Evolutionary conservation across 768 basidiomycete species (phyloP).

Genomic region (Rhodotorula graminis): DNA sequence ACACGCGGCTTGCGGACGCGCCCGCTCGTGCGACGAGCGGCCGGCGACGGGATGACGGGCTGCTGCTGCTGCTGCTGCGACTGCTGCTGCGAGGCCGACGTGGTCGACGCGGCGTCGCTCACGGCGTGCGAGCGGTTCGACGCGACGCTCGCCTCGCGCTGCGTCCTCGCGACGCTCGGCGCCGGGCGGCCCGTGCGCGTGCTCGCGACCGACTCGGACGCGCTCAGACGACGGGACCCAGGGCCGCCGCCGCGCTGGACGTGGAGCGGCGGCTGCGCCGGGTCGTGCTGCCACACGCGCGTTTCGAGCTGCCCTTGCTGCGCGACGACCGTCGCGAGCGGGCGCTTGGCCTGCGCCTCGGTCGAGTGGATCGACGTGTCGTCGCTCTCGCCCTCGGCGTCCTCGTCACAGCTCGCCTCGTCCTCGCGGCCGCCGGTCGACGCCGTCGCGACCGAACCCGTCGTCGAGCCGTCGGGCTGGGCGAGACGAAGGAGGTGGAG

Average conservation of each 20-base stretch:
- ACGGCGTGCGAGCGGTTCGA: conserved; percentile 14
- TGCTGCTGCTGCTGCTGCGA: neutral
- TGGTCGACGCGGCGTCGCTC: conserved; percentile 15
- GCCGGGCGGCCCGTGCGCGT: conserved; percentile 9
- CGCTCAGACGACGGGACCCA: conserved; percentile 11
- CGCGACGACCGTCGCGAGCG: neutral
- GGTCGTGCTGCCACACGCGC: conserved; percentile 24
- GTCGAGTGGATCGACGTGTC: conserved; percentile 35
- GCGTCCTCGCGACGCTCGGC: conserved; percentile 5
- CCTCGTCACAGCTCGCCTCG: conserved; percentile 23
- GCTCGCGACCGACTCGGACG: conserved; percentile 19
- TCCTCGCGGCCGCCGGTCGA: conserved; percentile 26
- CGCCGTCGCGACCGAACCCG: conserved; percentile 21
- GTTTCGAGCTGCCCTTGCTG: conserved; percentile 19
- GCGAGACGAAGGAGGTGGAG: conserved; percentile 37
- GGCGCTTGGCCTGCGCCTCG: conserved; percentile 13
- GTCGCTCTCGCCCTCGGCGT: conserved; percentile 38
- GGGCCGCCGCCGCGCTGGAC: conserved; percentile 30
- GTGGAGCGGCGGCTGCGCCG: conserved; percentile 20
- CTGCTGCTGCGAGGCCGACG: neutral
- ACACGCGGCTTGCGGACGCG: conserved; percentile 18
- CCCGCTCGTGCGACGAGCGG: conserved; percentile 7
- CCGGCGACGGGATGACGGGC: neutral
- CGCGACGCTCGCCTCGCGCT: conserved; percentile 18
- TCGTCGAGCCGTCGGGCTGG: conserved; percentile 23